A percentile compares a stretch with the other conserved stretches of the same genome.
phyloP scores from a whole-genome alignment of 495 filamentous ascomycete genomes.

The Penicillium coprophilum region DNA sequence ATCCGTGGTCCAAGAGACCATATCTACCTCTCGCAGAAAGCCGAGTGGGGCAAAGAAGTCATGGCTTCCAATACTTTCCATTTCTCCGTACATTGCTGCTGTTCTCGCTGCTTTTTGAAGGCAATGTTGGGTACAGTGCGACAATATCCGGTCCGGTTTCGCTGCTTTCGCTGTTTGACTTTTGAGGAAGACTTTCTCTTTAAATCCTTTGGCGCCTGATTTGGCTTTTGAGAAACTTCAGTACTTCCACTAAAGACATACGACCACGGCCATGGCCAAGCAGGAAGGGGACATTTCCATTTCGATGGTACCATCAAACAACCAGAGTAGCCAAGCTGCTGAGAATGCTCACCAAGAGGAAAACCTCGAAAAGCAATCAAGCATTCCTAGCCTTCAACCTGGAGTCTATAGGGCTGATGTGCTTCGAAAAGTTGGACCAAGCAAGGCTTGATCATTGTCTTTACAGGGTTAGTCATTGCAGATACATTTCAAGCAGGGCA shows the following conservation, averaged over 20 bases:
- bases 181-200: too few relatives aligned
- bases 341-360: not conserved
- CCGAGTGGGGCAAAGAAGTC: not conserved
- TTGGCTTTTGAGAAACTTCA: too few relatives aligned
- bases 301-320: not conserved
- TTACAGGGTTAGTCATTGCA: slow-evolving; percentile 17
- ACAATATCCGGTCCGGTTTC: not conserved
- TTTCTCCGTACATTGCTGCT: too few relatives aligned
- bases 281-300: slow-evolving; percentile 1
- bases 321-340: slow-evolving; percentile 1
- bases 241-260: not conserved
- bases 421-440: slow-evolving; percentile 26
- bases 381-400: slow-evolving; percentile 19
- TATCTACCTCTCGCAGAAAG: not conserved
- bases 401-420: slow-evolving; percentile 26
- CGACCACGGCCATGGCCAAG: not conserved
- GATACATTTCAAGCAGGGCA: not conserved
- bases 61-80: not conserved
- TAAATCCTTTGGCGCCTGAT: too few relatives aligned
- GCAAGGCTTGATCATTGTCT: slow-evolving; percentile 22
- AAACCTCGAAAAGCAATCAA: slow-evolving; percentile 7
- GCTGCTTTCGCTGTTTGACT: too few relatives aligned
- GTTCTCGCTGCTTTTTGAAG: not conserved
- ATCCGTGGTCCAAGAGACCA: not conserved
- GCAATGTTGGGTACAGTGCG: not conserved